Base-by-base conservation (phyloP, 345 rosid species). In the Bruguiera gymnorhiza region DNA sequence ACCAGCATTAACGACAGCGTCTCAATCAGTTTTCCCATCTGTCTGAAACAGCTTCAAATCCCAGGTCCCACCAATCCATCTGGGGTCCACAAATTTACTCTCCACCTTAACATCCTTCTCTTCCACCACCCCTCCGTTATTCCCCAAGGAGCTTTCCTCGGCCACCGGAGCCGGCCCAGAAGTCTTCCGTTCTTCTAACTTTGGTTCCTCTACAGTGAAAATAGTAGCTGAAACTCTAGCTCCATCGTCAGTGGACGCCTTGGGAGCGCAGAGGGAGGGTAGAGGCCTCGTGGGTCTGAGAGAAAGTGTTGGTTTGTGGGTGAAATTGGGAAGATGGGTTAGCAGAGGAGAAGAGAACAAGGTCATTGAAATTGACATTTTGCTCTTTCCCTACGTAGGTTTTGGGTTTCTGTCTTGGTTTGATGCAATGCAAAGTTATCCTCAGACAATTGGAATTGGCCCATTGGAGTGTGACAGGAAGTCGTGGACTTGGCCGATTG, bases 1-100 rank as follows among this genome's bases (percentile, higher is more conserved):
- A 91, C 98, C 98, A 79, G 97, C 88, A 82, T 91, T 96, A 72
- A 94, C 91, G 65, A 91, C 93, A 30, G 88, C 82, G 79, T 93
- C 98, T 97, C 98, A 93, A 64, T 87, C 83, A 52, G 91, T 83
- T 70, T 73, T 77, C 20, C 89, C 93, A 64, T 77, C 78, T 75
- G 85, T 91, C 74, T 71, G 73, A 67, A 94, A 91, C 79, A 83
- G 84, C 67, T 82, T 86, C 83, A 93, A 84, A 72, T 93, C 93
- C 98, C 98, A 93, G 61, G 93, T 93, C 68, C 98, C 97, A n/a
- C 75, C 80, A 57, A 88, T 67, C 98, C 98, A 93, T 66, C 69
- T 88, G 54, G 87, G 77, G 68, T 94, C 93, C 73, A 78, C 76
- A 77, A 88, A 91, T 50, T 80, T 84, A 46, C 37, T 67, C 78